Percentiles rank a stretch among this genome's conserved stretches.
Evolutionary conservation across 2,329 filamentous ascomycete species (phyloP).

Genomic region (Xylaria sp.): DNA sequence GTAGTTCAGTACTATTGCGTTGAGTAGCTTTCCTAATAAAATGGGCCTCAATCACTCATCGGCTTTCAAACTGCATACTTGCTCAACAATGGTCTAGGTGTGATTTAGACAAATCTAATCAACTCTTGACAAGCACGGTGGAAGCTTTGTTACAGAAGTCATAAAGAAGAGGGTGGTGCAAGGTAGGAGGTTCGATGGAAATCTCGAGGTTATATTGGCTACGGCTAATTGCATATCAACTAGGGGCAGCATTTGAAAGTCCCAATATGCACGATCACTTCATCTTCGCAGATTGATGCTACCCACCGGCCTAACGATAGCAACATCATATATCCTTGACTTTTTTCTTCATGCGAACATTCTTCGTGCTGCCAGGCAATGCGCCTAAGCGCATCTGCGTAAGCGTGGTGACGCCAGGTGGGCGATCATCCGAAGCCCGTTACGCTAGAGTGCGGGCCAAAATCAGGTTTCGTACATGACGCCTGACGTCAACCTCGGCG

Average conservation of each 20-base stretch:
- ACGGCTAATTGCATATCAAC: neutral
- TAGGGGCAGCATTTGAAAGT: too few relatives aligned
- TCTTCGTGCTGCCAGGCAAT: conserved; percentile 1
- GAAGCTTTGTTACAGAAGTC: neutral
- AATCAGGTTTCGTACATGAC: conserved; percentile 37
- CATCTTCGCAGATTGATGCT: neutral
- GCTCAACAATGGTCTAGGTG: neutral
- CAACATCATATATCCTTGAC: conserved; percentile 5
- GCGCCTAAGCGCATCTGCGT: neutral
- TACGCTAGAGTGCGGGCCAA: conserved; percentile 25
- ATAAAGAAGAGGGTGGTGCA: neutral
- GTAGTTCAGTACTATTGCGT: too few relatives aligned
- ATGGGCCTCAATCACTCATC: neutral
- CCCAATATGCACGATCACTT: too few relatives aligned
- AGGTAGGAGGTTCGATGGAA: neutral
- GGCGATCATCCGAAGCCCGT: conserved; percentile 30
- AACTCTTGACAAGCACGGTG: neutral
- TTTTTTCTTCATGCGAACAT: neutral
- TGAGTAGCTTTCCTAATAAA: too few relatives aligned
- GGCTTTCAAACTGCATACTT: neutral
- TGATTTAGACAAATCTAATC: neutral
- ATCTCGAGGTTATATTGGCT: neutral
- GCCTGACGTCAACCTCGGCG: conserved; percentile 37
- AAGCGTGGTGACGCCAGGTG: conserved; percentile 33
- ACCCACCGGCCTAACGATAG: neutral